Conservation (phyloP, 1,284 basidiomycete species). For the Phlebopus sp. region DNA sequence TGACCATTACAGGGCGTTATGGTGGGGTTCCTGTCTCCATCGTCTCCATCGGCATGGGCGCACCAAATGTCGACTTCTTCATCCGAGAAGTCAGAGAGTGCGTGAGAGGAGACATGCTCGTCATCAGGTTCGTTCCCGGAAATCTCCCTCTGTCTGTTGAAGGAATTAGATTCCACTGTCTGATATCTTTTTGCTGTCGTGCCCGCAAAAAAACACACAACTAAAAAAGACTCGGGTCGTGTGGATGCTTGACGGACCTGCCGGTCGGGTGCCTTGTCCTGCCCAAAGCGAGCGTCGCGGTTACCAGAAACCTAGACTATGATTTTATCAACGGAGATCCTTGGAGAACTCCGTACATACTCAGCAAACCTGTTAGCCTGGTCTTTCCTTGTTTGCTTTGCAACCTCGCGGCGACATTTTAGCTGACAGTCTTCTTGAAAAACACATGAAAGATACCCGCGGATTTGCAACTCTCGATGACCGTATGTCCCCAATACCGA, state of each 20-base stretch:
- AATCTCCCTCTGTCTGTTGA: not conserved
- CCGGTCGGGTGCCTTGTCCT: conserved; percentile 74
- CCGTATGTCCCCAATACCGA: conserved; percentile 35
- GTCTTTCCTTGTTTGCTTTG: conserved; percentile 4
- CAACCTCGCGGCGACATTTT: not conserved
- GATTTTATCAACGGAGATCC: conserved; percentile 53
- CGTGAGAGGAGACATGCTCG: conserved; percentile 71
- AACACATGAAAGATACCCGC: conserved; percentile 45
- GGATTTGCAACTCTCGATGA: conserved; percentile 49
- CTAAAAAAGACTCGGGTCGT: conserved; percentile 64
- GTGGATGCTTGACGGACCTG: conserved; percentile 69
- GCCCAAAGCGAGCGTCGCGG: conserved; percentile 63
- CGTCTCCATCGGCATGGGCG: conserved; percentile 83
- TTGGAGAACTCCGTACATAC: conserved; percentile 56
- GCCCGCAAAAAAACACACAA: too few relatives aligned
- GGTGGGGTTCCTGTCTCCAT: conserved; percentile 67
- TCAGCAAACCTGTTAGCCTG: conserved; percentile 63
- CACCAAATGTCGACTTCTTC: conserved; percentile 81
- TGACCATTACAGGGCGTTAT: conserved; percentile 79
- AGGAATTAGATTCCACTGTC: conserved; percentile 4
- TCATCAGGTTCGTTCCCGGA: conserved; percentile 56
- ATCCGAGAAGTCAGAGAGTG: conserved; percentile 80
- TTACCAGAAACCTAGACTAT: conserved; percentile 77
- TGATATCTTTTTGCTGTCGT: not conserved
- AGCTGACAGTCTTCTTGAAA: conserved; percentile 4